Percentiles rank a stretch among this genome's conserved stretches.
phyloP scores from a whole-genome alignment of 75 land plant species.

The Adiantum capillusveneris region DNA sequence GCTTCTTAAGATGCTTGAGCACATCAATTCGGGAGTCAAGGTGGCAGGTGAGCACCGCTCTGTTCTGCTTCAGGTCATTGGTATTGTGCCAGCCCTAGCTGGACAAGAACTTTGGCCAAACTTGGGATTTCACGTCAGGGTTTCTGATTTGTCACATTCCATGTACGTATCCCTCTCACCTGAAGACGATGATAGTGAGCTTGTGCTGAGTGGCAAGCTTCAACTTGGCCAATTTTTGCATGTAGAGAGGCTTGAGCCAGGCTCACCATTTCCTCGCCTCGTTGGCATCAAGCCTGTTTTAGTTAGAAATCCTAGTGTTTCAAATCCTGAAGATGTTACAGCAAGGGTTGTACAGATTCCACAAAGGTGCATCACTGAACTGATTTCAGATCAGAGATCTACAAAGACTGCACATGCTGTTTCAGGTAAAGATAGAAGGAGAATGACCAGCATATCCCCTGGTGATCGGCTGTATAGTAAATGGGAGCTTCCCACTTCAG shows the following conservation, averaged over 20 bases:
- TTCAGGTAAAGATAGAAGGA: no score
- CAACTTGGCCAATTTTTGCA: slow-evolving; percentile 95
- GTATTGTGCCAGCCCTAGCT: slow-evolving; percentile 84
- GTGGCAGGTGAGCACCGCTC: slow-evolving; percentile 75
- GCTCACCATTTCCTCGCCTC: slow-evolving; percentile 73
- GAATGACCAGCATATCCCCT: no score
- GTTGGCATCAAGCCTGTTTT: slow-evolving; percentile 77
- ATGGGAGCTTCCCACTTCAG: no score
- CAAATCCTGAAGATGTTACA: slow-evolving; percentile 72
- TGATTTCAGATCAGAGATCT: no score
- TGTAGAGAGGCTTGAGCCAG: slow-evolving; percentile 57
- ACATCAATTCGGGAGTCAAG: slow-evolving; percentile 55
- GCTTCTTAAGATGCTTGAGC: slow-evolving; percentile 69
- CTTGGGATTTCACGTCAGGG: slow-evolving; percentile 87
- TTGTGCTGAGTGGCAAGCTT: slow-evolving; percentile 72
- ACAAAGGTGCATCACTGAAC: no score
- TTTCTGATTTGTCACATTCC: slow-evolving; percentile 92
- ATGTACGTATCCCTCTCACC: slow-evolving; percentile 84
- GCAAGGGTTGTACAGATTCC: no score
- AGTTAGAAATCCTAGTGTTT: slow-evolving; percentile 70
- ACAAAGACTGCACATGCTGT: no score
- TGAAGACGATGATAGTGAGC: slow-evolving; percentile 80
- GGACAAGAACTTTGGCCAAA: slow-evolving; percentile 83
- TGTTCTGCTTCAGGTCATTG: slow-evolving; percentile 74
- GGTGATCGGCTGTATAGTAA: no score